Evolutionary conservation across 208 protist species (phyloP).

Genomic region (Leptomonas seymouri): DNA sequence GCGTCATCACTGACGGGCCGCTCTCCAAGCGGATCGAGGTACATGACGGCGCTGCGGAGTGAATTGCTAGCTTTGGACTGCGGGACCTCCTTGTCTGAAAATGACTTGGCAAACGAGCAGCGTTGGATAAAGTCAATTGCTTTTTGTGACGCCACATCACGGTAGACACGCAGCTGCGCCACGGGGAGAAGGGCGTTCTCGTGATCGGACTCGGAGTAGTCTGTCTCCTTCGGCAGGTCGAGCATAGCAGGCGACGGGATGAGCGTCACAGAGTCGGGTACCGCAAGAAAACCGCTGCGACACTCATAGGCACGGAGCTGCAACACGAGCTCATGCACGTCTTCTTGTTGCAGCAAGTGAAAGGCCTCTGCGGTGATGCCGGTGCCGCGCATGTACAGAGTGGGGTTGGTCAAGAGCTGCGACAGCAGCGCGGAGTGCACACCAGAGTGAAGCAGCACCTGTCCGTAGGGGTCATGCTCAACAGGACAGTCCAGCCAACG

Average conservation of each 20-base stretch:
- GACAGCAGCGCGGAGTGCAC: conserved; percentile 51
- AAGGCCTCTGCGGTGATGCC: conserved; percentile 26
- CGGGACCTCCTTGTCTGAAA: neutral
- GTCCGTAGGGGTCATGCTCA: conserved; percentile 72
- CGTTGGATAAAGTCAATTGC: conserved; percentile 18
- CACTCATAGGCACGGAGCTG: conserved; percentile 25
- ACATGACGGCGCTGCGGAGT: conserved; percentile 15
- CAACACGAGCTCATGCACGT: conserved; percentile 15
- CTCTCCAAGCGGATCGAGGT: conserved; percentile 21
- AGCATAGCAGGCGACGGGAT: conserved; percentile 9
- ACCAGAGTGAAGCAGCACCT: conserved; percentile 58
- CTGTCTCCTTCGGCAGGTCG: neutral
- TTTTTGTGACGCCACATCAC: conserved; percentile 14
- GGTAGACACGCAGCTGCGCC: conserved; percentile 20
- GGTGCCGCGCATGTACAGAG: conserved; percentile 33
- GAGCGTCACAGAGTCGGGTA: conserved; percentile 16
- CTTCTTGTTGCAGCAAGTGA: conserved; percentile 17
- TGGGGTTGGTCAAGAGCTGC: conserved; percentile 50
- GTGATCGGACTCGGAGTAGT: neutral
- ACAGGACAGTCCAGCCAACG: conserved; percentile 59
- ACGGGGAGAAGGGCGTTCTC: neutral
- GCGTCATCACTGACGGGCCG: neutral
- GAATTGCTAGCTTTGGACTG: neutral
- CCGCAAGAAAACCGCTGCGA: neutral
- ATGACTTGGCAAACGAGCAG: conserved; percentile 12